These are phyloP conservation scores for Bacterosira constricta DNA, from an alignment of 108 stramenopile species.

Conservation along the genomic window DNA sequence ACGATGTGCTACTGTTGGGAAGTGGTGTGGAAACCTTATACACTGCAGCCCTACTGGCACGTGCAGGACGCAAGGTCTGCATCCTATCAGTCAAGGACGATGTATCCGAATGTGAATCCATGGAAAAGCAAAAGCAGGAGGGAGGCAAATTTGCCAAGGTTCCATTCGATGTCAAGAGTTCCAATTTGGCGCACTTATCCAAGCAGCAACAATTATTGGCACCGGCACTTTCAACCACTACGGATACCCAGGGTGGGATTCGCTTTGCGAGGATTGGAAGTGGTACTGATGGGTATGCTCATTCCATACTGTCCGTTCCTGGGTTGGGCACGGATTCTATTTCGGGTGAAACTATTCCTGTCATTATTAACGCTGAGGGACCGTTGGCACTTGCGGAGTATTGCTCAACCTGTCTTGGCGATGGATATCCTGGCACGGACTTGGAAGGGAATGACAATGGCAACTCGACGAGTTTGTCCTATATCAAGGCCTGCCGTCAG, in stretches of 20 bases:
- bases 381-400: slow-evolving; percentile 62
- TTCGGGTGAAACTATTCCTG: slow-evolving; percentile 41
- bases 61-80: slow-evolving; percentile 77
- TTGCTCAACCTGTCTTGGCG: slow-evolving; percentile 64
- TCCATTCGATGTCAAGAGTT: slow-evolving; percentile 75
- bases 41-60: slow-evolving; percentile 73
- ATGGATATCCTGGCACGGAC: slow-evolving; percentile 69
- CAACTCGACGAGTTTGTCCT: slow-evolving; percentile 63
- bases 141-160: slow-evolving; percentile 41
- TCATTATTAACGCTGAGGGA: slow-evolving; percentile 67
- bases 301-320: slow-evolving; percentile 80
- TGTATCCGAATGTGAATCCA: slow-evolving; percentile 74
- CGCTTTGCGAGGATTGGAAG: slow-evolving; percentile 83
- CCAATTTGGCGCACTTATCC: slow-evolving; percentile 57
- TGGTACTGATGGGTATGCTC: slow-evolving; percentile 72
- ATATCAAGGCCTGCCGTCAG: slow-evolving; percentile 58
- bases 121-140: slow-evolving; percentile 13
- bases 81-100: slow-evolving; percentile 66
- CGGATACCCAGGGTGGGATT: slow-evolving; percentile 83
- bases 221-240: slow-evolving; percentile 70
- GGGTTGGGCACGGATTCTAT: slow-evolving; percentile 69
- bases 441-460: slow-evolving; percentile 51
- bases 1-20: slow-evolving; percentile 84
- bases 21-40: slow-evolving; percentile 75
- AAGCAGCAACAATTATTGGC: slow-evolving; percentile 71